Evolutionary conservation across 139 green algal species (phyloP), one percentile per base, ranked within the genome.

Genomic region (Chlamydomonas urium): DNA sequence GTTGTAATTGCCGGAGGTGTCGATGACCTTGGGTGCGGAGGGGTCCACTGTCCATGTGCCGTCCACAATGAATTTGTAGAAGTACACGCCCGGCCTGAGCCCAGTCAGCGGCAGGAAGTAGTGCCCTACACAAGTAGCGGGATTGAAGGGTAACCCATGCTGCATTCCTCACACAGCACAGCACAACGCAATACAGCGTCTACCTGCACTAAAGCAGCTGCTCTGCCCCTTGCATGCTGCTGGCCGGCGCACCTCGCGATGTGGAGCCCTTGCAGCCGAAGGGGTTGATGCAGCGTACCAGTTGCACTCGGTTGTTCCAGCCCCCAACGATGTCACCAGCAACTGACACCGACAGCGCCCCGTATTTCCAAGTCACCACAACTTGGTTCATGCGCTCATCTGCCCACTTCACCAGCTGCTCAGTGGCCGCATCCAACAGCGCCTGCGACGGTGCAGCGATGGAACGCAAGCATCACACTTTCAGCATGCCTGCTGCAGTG

Each of bases 11-110:
- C 87, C 89, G 6, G 61, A 57, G 21, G 23, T 24, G 74, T 90
- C 86, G 17, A 78, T 58, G 26, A 83, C 77, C 26, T 81, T 86
- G 26, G 83, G 76, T 6, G 72, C 77, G 0, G 66, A 37, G 10
- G 80, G 65, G 70, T 94, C 89, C 8, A 89, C 73, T 1, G 80
- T 77, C 89, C 89, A 94, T 29, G 70, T 82, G 53, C 81, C 82
- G 61, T 94, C 87, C 36, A 94, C 78, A 28, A 94, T 88, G 83
- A 81, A 93, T 67, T 94, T 94, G 84, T 89, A 94, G 72, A 79
- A 77, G 75, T 94, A 90, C 0, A 71, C 34, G 1, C 89, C 89
- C 0, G 89, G 89, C 4, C 57, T 8, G 4, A 74, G 50, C 17
- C 67, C 68, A 53, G 50, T 38, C 24, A 70, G 5, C 2, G 38